Base-by-base conservation (phyloP, 495 filamentous ascomycete species). In the Xylaria bambusicola region DNA sequence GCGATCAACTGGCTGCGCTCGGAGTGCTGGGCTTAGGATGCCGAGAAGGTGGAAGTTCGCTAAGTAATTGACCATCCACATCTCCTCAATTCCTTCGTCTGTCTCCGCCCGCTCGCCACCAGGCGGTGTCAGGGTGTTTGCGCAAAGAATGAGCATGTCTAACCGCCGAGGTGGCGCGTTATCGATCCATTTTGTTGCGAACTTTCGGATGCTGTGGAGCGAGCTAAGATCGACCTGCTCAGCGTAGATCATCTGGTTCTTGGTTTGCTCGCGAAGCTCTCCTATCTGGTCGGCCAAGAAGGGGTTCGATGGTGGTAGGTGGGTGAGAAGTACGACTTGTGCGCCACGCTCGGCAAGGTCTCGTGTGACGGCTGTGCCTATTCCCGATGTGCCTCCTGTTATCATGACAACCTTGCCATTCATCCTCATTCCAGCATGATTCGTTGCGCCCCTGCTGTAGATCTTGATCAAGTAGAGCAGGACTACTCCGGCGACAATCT, bases 171-270 rank as follows among this genome's bases (percentile, higher is more conserved):
- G 89, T 0, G 95, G 93, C 26, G 86, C 83, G 70, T 98, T 99
- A 73, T 99, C 93, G 64, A 98, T 89, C 92, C 95, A 99, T 76
- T 92, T 92, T 2, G 94, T 99, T n/a, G 94, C 94, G 69, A 99
- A 99, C 58, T 86, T 79, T 23, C 94, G 90, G 56, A 99, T 86
- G 60, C 88, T 93, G 67, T 97, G 84, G 17, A 98, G 78, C 12
- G 89, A 93, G 24, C 87, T 74, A 40, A 99, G 85, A 62, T 99
- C 93, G 33, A 94, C 91, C 70, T 95, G 88, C 71, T 99, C 94
- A 55, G 95, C 92, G 66, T 93, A 97, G 65, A 99, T 91, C 56
- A 98, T 77, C 18, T 92, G 80, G 78, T 98, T 99, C 10, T 82
- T 81, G n/a, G 91, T 91, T 23, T 80, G 76, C 15, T 78, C 77